Base-by-base conservation (phyloP, 1,284 basidiomycete genomes). In the Heterobasidion occidentale region DNA sequence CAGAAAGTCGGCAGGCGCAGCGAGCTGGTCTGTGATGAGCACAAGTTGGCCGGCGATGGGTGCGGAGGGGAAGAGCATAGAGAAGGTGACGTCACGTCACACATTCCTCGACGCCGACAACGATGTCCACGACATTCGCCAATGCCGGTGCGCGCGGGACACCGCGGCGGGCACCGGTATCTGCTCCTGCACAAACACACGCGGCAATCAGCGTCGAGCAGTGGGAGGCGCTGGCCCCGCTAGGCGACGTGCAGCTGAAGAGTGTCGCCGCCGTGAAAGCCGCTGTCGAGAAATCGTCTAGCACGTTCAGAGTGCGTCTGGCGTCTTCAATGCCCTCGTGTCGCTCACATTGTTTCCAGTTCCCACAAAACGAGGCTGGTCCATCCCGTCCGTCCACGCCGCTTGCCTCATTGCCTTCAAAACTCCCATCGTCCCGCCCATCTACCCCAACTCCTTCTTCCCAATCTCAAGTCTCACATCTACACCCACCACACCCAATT, bases 171-270 rank as follows among this genome's bases (percentile, higher is more conserved):
- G 27, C 27, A 3, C 27, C 27, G 27, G 27, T 27, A 27, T 27
- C 27, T 27, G 27, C 27, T 27, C 27, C 27, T 27, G 27, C 27
- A 5, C 27, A 27, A 27, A 27, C 27, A 27, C 27, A 27, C 27
- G 27, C 27, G 27, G 3, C 3, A n/a, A 42, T 88, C 42, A 82
- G 74, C 47, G 77, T 94, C 7, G 92, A 95, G 67, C 90, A 95
- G 72, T 97, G 94, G 94, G 93, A 96, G 65, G 70, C 81, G 0
- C 87, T 81, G 63, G 82, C 92, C 1, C 90, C 90, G 0, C 70
- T 96, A 46, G 77, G 75, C 46, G 90, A 94, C 50, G 65, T 80
- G 11, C 86, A 90, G 65, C 72, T 81, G 15, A 79, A 78, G 57
- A 92, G 88, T 65, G 78, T 94, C 20, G 74, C 74, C 46, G 67